These are phyloP conservation scores for Phaffia rhodozyma DNA, from an alignment of 1,284 basidiomycete genomes.

Conservation along the genomic window DNA sequence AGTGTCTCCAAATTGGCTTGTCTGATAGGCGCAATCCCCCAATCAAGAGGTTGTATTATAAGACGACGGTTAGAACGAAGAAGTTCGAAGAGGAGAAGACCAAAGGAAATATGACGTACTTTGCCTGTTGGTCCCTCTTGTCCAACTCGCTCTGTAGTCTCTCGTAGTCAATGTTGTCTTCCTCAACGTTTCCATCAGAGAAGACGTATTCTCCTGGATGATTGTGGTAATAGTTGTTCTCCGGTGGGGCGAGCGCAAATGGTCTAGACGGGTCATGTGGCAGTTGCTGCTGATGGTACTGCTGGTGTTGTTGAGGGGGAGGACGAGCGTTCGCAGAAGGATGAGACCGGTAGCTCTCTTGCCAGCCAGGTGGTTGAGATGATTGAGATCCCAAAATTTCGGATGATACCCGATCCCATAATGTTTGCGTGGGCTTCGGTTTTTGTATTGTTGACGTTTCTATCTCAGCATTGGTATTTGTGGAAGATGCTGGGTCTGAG, in stretches of 20 bases:
- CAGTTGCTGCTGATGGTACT: neutral
- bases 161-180: constrained; percentile 14
- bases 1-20: neutral
- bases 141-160: constrained; percentile 14
- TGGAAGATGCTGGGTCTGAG: neutral
- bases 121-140: constrained; percentile 4
- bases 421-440: neutral
- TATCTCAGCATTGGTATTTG: neutral
- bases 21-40: too few species aligned
- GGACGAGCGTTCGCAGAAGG: neutral
- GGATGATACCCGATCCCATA: neutral
- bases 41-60: neutral
- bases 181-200: neutral
- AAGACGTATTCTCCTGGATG: neutral
- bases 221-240: neutral
- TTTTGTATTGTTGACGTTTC: neutral
- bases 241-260: neutral
- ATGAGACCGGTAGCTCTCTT: neutral
- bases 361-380: neutral
- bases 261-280: neutral
- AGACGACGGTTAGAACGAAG: neutral
- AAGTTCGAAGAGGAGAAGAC: neutral
- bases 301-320: neutral
- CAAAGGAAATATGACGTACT: neutral
- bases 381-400: neutral